A percentile compares a stretch with the other conserved stretches of the same genome.
Evolutionary conservation across 139 green algal genomes (phyloP).

Genomic region (Marvania coccoides): DNA sequence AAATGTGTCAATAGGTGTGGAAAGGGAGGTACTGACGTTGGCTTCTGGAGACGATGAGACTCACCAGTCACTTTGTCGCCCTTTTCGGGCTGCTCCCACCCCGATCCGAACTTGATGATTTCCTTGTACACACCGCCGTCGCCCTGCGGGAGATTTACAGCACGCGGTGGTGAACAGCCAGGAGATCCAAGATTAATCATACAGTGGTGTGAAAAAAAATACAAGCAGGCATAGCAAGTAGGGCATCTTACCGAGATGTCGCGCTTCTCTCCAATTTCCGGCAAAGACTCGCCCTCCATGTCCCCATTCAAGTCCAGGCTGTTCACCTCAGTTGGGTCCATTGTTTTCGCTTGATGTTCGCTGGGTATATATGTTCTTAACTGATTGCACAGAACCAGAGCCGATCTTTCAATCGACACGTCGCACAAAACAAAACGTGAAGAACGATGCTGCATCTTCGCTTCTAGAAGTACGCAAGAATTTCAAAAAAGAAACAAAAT

Average conservation of each 20-base stretch:
- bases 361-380: too few species aligned
- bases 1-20: not conserved
- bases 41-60: not conserved
- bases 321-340: not conserved
- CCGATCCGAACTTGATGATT: constrained; percentile 58
- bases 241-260: not conserved
- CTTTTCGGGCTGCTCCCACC: constrained; percentile 75
- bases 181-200: too few species aligned
- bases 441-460: too few species aligned
- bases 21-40: not conserved
- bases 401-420: not conserved
- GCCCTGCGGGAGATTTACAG: constrained; percentile 45
- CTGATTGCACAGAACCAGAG: not conserved
- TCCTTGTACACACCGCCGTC: constrained; percentile 84
- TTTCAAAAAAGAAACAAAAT: too few species aligned
- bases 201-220: not conserved
- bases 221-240: not conserved
- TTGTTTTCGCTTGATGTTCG: too few species aligned
- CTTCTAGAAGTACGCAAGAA: too few species aligned
- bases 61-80: constrained; percentile 70
- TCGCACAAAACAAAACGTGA: not conserved
- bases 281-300: not conserved
- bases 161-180: too few species aligned
- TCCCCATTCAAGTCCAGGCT: not conserved
- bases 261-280: not conserved